phyloP scores from a whole-genome alignment of 2,329 filamentous ascomycete genomes.

The Dothidotthia symphoricarpi region DNA sequence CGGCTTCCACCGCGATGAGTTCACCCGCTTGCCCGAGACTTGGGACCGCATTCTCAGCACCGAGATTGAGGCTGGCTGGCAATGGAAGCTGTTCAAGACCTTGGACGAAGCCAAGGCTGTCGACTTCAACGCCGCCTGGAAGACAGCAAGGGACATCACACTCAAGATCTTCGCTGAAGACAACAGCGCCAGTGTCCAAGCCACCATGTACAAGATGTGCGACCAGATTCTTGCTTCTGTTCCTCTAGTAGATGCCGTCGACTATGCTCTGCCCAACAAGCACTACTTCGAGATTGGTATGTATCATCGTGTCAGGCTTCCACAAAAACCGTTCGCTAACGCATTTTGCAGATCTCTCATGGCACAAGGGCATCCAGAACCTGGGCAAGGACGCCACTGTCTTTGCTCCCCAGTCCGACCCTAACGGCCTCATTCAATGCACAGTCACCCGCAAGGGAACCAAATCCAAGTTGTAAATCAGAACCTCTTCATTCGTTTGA shows the following conservation, averaged over 20 bases:
- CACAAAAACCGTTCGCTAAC: conserved; percentile 7
- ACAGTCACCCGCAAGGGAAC: conserved; percentile 66
- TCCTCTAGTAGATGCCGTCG: conserved; percentile 68
- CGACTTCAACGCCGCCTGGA: conserved; percentile 76
- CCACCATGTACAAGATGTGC: conserved; percentile 99
- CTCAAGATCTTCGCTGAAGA: conserved; percentile 88
- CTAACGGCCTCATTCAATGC: conserved; percentile 94
- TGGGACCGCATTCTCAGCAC: conserved; percentile 96
- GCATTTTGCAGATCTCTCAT: conserved; percentile 70
- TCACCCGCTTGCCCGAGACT: conserved; percentile 82
- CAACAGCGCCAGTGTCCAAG: conserved; percentile 88
- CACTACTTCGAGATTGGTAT: conserved; percentile 96
- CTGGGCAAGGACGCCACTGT: conserved; percentile 94
- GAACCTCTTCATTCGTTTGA: conserved; percentile 5
- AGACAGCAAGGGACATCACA: conserved; percentile 77
- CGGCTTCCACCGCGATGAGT: conserved; percentile 90
- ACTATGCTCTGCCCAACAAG: conserved; percentile 92
- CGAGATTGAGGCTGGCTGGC: conserved; percentile 83
- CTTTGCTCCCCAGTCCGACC: conserved; percentile 86
- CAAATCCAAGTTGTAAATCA: conserved; percentile 45
- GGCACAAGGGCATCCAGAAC: conserved; percentile 95
- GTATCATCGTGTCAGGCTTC: conserved; percentile 33
- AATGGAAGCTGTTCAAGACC: conserved; percentile 70
- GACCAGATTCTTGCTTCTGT: conserved; percentile 77
- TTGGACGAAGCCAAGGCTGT: conserved; percentile 66